These are phyloP conservation scores for Rhodotorula diobovata DNA, from an alignment of 768 basidiomycete species.

Conservation along the genomic window DNA sequence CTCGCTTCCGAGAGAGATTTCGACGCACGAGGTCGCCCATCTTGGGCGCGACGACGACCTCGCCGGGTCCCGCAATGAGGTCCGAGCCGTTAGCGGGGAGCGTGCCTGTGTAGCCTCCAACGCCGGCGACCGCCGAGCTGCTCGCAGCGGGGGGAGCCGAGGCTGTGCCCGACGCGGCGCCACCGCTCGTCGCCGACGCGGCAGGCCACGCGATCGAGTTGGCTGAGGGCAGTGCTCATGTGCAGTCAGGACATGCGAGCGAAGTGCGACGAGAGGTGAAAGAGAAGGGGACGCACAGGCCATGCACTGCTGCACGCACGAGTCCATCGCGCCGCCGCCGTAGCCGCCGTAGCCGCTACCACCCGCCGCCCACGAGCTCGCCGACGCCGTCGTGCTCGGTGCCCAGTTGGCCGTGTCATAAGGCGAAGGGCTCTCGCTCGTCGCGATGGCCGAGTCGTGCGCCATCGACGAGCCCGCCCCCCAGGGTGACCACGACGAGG, in stretches of 20 bases:
- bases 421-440: neutral
- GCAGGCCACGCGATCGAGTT: neutral
- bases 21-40: constrained; percentile 27
- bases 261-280: neutral
- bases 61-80: constrained; percentile 4
- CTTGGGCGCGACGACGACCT: constrained; percentile 35
- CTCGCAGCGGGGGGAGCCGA: neutral
- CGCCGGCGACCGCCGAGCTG: neutral
- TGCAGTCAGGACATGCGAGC: neutral
- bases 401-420: constrained; percentile 1
- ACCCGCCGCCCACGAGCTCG: neutral
- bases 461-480: neutral
- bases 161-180: neutral
- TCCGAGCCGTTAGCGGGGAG: neutral
- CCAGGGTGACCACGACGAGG: neutral
- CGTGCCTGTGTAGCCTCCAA: neutral
- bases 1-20: neutral
- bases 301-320: constrained; percentile 22
- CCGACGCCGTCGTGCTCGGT: neutral
- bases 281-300: neutral
- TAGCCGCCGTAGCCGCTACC: neutral
- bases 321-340: neutral
- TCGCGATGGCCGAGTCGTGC: neutral
- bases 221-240: neutral
- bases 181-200: neutral